Percentiles rank a stretch among this genome's conserved stretches.
Evolutionary conservation across 2,329 filamentous ascomycete genomes (phyloP).

Genomic region (Cytospora schulzeri): DNA sequence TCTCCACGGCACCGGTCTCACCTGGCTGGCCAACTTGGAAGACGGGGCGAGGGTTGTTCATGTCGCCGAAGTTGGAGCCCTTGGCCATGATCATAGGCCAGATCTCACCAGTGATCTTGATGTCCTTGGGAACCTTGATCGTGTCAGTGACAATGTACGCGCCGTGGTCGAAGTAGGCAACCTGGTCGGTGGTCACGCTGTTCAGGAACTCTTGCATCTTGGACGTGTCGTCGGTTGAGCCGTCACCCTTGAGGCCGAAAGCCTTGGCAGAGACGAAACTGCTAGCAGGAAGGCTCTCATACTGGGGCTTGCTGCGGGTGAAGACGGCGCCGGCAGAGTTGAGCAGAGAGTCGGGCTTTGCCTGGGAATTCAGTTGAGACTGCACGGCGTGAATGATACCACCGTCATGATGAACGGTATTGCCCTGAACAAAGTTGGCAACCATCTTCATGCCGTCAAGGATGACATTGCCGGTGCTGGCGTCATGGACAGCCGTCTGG

Average conservation of each 20-base stretch:
- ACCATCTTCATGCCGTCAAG: conserved; percentile 72
- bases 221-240: conserved; percentile 80
- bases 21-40: conserved; percentile 81
- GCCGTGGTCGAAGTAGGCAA: conserved; percentile 77
- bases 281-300: conserved; percentile 65
- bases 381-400: conserved; percentile 59
- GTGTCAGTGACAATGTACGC: conserved; percentile 72
- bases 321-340: conserved; percentile 69
- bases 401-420: conserved; percentile 60
- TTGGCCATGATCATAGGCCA: conserved; percentile 89
- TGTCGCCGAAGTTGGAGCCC: conserved; percentile 72
- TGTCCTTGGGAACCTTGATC: conserved; percentile 72
- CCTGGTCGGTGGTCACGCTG: conserved; percentile 60
- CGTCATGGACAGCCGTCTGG: conserved; percentile 64
- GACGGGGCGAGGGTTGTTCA: conserved; percentile 76
- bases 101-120: conserved; percentile 88
- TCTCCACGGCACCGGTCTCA: conserved; percentile 79
- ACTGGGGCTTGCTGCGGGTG: conserved; percentile 87
- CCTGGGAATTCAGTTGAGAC: conserved; percentile 52
- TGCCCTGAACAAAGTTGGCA: conserved; percentile 77
- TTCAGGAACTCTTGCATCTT: conserved; percentile 81
- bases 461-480: conserved; percentile 58
- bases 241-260: conserved; percentile 84
- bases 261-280: conserved; percentile 83
- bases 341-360: conserved; percentile 70